Percentiles rank a stretch among this genome's conserved stretches.
Conservation (phyloP, 108 stramenopile species). For the Cyclotella cryptica region DNA sequence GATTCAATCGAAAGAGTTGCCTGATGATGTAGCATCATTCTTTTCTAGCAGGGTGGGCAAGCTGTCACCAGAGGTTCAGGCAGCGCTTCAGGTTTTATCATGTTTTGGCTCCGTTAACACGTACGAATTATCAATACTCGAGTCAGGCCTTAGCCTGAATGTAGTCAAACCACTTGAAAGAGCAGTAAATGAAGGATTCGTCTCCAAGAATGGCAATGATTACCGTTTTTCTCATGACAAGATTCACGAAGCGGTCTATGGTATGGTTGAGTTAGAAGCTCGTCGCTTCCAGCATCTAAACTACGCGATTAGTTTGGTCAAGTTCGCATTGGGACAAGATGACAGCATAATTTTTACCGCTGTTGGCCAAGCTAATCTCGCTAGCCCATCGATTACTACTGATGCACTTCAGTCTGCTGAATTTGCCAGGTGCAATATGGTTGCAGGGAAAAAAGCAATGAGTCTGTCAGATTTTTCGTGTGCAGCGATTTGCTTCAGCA, state of each 20-base stretch:
- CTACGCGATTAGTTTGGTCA: not conserved
- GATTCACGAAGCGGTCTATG: slow-evolving; percentile 32
- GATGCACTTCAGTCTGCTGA: slow-evolving; percentile 3
- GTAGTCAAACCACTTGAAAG: not conserved
- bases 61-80: slow-evolving; percentile 9
- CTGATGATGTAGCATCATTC: no score
- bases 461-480: slow-evolving; percentile 20
- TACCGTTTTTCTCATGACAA: slow-evolving; percentile 25
- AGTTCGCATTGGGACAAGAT: not conserved
- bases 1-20: no score
- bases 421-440: slow-evolving; percentile 13
- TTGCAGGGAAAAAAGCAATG: slow-evolving; percentile 32
- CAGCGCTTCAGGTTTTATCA: no score
- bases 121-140: not conserved
- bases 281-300: slow-evolving; percentile 2
- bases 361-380: slow-evolving; percentile 18
- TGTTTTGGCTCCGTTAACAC: slow-evolving; percentile 10
- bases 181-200: slow-evolving; percentile 22
- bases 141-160: not conserved
- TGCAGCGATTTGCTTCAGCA: slow-evolving; percentile 11
- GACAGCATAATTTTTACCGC: slow-evolving; percentile 11
- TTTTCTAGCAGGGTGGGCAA: slow-evolving; percentile 5
- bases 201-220: slow-evolving; percentile 8
- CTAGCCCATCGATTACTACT: not conserved
- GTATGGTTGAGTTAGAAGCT: slow-evolving; percentile 5